Conservation (phyloP, 2,329 filamentous ascomycete species). For the Sclerotinia subarctica region DNA sequence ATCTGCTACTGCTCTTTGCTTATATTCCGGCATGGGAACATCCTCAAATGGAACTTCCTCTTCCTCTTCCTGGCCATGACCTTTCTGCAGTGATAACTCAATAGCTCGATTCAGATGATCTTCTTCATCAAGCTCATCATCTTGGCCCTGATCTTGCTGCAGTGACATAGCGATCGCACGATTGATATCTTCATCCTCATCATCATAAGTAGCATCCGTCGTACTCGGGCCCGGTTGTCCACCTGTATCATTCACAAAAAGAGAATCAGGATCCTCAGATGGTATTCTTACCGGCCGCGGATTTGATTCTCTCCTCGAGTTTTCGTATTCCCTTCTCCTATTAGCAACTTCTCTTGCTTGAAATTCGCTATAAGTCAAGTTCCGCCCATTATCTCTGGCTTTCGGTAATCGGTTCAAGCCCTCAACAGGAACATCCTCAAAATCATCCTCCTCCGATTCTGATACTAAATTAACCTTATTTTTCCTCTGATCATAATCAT, state of each 20-base stretch:
- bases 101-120: constrained; percentile 80
- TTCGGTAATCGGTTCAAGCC: constrained; percentile 39
- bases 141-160: constrained; percentile 43
- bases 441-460: constrained; percentile 56
- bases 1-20: constrained; percentile 51
- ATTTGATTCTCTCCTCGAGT: constrained; percentile 22
- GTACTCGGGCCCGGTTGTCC: constrained; percentile 21
- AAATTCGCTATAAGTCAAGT: constrained; percentile 33
- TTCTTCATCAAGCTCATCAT: constrained; percentile 54
- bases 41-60: constrained; percentile 48
- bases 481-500: constrained; percentile 59
- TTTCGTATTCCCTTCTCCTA: constrained; percentile 28
- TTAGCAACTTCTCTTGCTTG: constrained; percentile 33
- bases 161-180: constrained; percentile 58
- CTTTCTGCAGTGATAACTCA: constrained; percentile 74
- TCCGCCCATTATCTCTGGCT: constrained; percentile 23
- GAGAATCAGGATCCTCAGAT: constrained; percentile 30
- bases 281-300: constrained; percentile 21
- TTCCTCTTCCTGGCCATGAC: constrained; percentile 44
- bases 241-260: constrained; percentile 35
- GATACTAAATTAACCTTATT: constrained; percentile 54
- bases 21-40: constrained; percentile 52
- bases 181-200: constrained; percentile 22
- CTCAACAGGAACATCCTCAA: constrained; percentile 41
- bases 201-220: constrained; percentile 3